These are phyloP conservation scores for Linum lewisii DNA, from an alignment of 345 rosid genomes.

Conservation along the genomic window DNA sequence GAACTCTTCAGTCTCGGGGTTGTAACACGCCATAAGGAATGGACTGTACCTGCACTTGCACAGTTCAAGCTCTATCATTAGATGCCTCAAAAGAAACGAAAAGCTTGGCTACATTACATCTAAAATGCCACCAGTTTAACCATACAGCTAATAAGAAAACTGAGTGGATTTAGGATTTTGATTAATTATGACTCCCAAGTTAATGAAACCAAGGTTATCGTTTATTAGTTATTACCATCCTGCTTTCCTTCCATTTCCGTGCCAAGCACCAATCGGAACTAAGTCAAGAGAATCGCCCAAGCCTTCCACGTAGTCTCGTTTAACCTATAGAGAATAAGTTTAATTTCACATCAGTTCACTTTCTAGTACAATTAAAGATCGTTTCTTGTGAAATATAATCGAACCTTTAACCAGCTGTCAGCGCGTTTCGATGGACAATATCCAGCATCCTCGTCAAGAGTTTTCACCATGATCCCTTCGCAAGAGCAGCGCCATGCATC, in stretches of 20 bases:
- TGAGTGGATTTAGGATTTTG: no score
- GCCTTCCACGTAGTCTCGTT: slow-evolving; percentile 82
- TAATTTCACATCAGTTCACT: slow-evolving; percentile 7
- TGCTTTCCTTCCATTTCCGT: slow-evolving; percentile 89
- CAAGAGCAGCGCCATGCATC: slow-evolving; percentile 61
- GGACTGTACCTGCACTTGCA: slow-evolving; percentile 67
- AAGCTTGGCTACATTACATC: not conserved
- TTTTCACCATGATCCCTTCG: slow-evolving; percentile 83
- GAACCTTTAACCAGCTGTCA: slow-evolving; percentile 88
- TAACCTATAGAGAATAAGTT: slow-evolving; percentile 45
- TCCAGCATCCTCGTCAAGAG: slow-evolving; percentile 57
- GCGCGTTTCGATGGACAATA: slow-evolving; percentile 76
- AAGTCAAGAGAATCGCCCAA: slow-evolving; percentile 75
- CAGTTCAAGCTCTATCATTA: not conserved
- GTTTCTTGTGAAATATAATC: not conserved
- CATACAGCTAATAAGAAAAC: no score
- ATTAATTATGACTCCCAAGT: no score
- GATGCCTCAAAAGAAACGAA: not conserved
- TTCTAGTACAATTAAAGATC: not conserved
- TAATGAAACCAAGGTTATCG: not conserved
- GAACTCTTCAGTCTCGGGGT: slow-evolving; percentile 69
- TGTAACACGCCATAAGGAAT: slow-evolving; percentile 86
- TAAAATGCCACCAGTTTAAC: not conserved
- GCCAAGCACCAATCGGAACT: slow-evolving; percentile 94
- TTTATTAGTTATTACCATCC: slow-evolving; percentile 59